These are phyloP conservation scores for Globisporangium ultimum DNA, from an alignment of 352 stramenopile genomes.

Conservation along the genomic window DNA sequence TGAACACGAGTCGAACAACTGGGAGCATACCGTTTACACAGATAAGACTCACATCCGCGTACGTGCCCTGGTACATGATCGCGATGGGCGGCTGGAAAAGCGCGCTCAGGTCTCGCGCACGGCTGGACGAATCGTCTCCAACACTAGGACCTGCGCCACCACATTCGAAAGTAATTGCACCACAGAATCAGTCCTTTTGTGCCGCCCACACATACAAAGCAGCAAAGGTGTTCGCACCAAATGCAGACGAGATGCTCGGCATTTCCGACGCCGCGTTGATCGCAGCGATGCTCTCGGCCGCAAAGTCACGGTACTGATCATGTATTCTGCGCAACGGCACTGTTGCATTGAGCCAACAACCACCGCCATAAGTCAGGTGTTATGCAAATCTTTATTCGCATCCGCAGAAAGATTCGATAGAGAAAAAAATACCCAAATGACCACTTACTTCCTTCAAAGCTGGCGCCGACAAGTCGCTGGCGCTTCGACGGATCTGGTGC, in stretches of 20 bases:
- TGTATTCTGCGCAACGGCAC: constrained; percentile 57
- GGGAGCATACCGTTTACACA: background rate
- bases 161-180: background rate
- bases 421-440: background rate
- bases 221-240: constrained; percentile 22
- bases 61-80: constrained; percentile 80
- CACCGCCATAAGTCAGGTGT: background rate
- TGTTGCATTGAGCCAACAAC: background rate
- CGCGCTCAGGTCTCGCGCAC: constrained; percentile 48
- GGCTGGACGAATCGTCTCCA: constrained; percentile 14
- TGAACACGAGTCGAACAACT: too few relatives aligned
- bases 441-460: constrained; percentile 38
- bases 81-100: constrained; percentile 74
- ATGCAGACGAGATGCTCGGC: constrained; percentile 36
- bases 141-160: constrained; percentile 10
- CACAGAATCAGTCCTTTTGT: background rate
- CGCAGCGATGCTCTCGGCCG: constrained; percentile 72
- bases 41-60: constrained; percentile 50
- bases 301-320: constrained; percentile 78
- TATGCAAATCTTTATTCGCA: background rate
- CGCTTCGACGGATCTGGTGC: constrained; percentile 79
- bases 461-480: constrained; percentile 67
- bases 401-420: background rate
- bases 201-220: background rate
- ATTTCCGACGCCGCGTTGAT: constrained; percentile 42